Evolutionary conservation across 2,329 filamentous ascomycete genomes (phyloP), one percentile per base, ranked within the genome.

Genomic region (Alternaria hordeiaustralica): DNA sequence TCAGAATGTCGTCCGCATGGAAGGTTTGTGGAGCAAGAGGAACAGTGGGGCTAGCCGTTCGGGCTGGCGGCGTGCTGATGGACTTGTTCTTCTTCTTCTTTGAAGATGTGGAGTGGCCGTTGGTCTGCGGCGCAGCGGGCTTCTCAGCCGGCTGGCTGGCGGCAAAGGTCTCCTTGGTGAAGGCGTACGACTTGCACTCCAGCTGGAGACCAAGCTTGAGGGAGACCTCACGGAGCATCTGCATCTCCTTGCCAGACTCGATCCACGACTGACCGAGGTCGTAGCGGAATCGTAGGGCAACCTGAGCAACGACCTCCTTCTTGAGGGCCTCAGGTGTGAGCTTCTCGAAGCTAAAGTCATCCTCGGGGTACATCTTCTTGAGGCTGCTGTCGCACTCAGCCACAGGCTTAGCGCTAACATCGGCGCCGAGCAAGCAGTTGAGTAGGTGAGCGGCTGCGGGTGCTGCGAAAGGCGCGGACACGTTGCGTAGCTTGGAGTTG

Each of bases 171-270:
- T 79, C 72, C 68, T 79, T 79, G 6, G 84, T 86, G 80, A 96
- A 96, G 28, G 83, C 82, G 77, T 93, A 96, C 44, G 91, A 86
- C 80, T 92, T 95, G 66, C 90, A 89, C 75, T 91, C 89, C 55
- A 99, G 81, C 82, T 99, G 96, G 41, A 98, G 84, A 73, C 96
- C 96, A 62, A 97, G 87, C 83, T 96, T 97, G 78, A 97, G 83
- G 43, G 90, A 91, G 50, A 97, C 86, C 78, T 98, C 96, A 75
- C 96, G 93, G 55, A 99, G 88, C 67, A 98, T 84, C 80, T 98
- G 96, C 50, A 96, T 78, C 69, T 91, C 89, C 76, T 91, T 92
- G 71, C 93, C 83, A 23, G 86, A 80, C 65, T 86, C 83, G 71
- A 88, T 82, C 91, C 94, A 96, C 51, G 87, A 84, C 8, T 87